Percentiles rank a stretch among this genome's conserved stretches.
Evolutionary conservation across 768 basidiomycete species (phyloP).

Genomic region (Tephrocybe sp.): DNA sequence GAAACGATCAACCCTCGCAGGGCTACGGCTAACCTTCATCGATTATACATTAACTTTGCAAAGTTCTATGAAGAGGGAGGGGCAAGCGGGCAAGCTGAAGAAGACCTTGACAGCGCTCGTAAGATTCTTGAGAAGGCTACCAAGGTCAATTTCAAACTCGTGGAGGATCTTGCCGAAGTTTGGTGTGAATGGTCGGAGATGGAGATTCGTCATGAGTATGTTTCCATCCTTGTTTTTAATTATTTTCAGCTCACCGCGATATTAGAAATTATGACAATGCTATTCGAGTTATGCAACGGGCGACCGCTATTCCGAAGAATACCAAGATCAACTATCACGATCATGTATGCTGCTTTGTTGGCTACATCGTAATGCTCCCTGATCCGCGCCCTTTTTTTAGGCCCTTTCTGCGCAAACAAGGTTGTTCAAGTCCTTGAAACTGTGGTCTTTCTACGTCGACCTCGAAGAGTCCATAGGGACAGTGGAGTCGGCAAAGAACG

Average conservation of each 20-base stretch:
- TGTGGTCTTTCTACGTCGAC: conserved; percentile 99
- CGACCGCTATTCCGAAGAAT: conserved; percentile 86
- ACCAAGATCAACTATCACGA: conserved; percentile 92
- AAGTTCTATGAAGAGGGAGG: conserved; percentile 98
- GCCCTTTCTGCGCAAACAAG: conserved; percentile 82
- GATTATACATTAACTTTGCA: conserved; percentile 92
- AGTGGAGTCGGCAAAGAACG: conserved; percentile 85
- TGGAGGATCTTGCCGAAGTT: conserved; percentile 95
- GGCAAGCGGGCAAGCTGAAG: conserved; percentile 69
- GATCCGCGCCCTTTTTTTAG: conserved; percentile 42
- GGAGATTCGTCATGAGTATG: conserved; percentile 94
- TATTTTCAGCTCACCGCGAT: background rate
- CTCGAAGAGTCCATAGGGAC: conserved; percentile 96
- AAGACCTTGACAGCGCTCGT: conserved; percentile 80
- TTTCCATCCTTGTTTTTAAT: conserved; percentile 14
- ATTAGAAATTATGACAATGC: conserved; percentile 96
- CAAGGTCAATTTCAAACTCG: conserved; percentile 88
- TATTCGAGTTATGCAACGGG: conserved; percentile 95
- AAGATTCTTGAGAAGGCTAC: conserved; percentile 93
- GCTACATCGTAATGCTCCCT: background rate
- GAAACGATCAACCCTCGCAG: conserved; percentile 85
- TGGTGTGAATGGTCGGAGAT: conserved; percentile 99
- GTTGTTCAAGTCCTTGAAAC: conserved; percentile 95
- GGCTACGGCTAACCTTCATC: conserved; percentile 87
- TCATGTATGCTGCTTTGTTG: conserved; percentile 54